Evolutionary conservation across 176 grass and related monocot genomes (phyloP).

Genomic region (Oryza rufipogon): DNA sequence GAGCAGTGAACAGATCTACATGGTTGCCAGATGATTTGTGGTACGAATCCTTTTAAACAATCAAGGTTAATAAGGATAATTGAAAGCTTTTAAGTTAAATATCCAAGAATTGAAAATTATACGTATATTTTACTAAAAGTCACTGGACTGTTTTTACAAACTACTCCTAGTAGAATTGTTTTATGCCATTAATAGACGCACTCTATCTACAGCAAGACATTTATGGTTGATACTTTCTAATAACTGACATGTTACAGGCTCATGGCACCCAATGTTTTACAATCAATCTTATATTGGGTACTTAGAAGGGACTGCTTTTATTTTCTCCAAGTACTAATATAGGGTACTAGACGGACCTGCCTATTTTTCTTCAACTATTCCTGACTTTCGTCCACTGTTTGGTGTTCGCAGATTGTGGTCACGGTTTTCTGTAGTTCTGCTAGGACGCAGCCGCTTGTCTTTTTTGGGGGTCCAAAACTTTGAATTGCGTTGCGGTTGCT

Average conservation of each 20-base stretch:
- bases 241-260: conserved; percentile 23
- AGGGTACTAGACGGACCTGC: background rate
- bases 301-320: background rate
- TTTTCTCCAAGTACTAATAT: background rate
- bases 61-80: background rate
- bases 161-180: background rate
- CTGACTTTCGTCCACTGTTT: conserved; percentile 41
- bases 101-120: background rate
- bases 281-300: conserved; percentile 16
- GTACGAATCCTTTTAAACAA: conserved; percentile 27
- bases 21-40: background rate
- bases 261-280: conserved; percentile 20
- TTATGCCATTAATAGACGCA: background rate
- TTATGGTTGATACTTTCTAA: conserved; percentile 4
- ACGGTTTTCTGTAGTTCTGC: background rate
- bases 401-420: conserved; percentile 34
- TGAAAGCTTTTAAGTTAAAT: background rate
- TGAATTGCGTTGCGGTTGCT: background rate
- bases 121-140: background rate
- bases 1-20: conserved; percentile 40
- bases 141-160: background rate
- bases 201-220: background rate
- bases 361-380: conserved; percentile 22
- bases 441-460: background rate
- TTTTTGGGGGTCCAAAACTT: background rate